Base-by-base conservation (phyloP, 2,329 filamentous ascomycete species). In the Aciculosporium take region DNA sequence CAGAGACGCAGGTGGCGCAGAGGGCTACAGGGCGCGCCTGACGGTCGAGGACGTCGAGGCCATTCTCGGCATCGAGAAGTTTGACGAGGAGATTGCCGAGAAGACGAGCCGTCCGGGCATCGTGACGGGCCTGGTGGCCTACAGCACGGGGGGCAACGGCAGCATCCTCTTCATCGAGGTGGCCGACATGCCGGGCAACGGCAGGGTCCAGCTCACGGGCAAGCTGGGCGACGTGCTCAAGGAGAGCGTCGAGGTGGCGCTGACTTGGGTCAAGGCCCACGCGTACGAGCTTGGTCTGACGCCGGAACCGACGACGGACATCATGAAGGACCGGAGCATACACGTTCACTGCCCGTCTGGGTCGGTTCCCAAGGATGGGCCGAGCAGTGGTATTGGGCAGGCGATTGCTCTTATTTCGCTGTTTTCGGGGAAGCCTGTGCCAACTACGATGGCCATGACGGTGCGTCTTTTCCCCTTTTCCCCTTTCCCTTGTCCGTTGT, bases 141-240 rank as follows among this genome's bases (percentile, higher is more conserved):
- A 95, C 66, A 86, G 81, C 55, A 83, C 81, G 4, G 89, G 91
- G 38, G 87, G 87, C 37, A 89, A 95, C 59, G 91, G 91, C 47
- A 88, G 84, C 56, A 98, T 98, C 54, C 72, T 98, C 42, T 98
- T 98, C 68, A 98, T 98, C 53, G 91, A 98, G 63, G 86, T 95
- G 34, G 86, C 89, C 9, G 88, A 94, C 56, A 96, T 96, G 87
- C 91, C 91, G 0, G 91, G 91, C 33, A 81, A 76, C 43, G 91
- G 91, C 27, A 80, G 82, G 40, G 86, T 98, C 28, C 91, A 96
- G 63, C 77, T 98, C 21, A 98, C 91, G 1, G 91, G 91, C 46
- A 96, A 94, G 60, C 77, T 98, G 6, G 91, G 91, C 48, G 88
- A 95, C 52, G 91, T 98, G 24, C 76, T 98, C 45, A 96, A 96